A percentile compares a stretch with the other conserved stretches of the same genome.
phyloP scores from a whole-genome alignment of 2,329 filamentous ascomycete species.

The Aspergillus udagawae region DNA sequence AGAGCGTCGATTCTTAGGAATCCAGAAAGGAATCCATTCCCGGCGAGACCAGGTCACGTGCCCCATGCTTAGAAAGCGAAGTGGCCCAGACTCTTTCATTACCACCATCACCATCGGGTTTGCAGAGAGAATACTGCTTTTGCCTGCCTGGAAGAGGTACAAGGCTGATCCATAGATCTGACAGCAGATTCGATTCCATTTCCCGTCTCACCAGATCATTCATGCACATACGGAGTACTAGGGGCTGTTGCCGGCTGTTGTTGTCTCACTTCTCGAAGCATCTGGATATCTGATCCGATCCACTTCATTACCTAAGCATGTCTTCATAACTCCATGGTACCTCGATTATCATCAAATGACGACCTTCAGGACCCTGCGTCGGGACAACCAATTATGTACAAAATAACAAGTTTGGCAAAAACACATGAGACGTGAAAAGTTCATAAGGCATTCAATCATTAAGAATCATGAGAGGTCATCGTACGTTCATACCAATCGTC shows the following conservation, averaged over 20 bases:
- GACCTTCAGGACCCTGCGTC: too few species aligned
- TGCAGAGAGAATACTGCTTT: background rate
- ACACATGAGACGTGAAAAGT: background rate
- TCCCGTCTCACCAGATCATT: background rate
- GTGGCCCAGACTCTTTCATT: constrained; percentile 17
- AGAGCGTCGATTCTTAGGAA: constrained; percentile 4
- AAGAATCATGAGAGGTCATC: constrained; percentile 9
- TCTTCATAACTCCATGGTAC: too few species aligned
- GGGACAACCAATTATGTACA: background rate
- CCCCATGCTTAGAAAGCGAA: constrained; percentile 8
- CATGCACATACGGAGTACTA: background rate
- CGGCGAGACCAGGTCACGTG: constrained; percentile 19
- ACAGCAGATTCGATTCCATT: background rate
- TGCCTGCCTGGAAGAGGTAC: too few species aligned
- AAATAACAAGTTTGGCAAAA: background rate
- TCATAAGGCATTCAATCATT: constrained; percentile 1
- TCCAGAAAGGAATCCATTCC: constrained; percentile 2
- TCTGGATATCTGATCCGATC: background rate
- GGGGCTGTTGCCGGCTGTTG: too few species aligned
- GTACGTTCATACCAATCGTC: constrained; percentile 15
- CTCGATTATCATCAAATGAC: too few species aligned
- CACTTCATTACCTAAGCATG: too few species aligned
- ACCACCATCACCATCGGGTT: background rate
- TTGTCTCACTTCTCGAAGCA: background rate
- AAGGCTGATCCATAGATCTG: background rate